A percentile compares a stretch with the other conserved stretches of the same genome.
Evolutionary conservation across 2,329 filamentous ascomycete species (phyloP).

Genomic region (Phoma sp.): DNA sequence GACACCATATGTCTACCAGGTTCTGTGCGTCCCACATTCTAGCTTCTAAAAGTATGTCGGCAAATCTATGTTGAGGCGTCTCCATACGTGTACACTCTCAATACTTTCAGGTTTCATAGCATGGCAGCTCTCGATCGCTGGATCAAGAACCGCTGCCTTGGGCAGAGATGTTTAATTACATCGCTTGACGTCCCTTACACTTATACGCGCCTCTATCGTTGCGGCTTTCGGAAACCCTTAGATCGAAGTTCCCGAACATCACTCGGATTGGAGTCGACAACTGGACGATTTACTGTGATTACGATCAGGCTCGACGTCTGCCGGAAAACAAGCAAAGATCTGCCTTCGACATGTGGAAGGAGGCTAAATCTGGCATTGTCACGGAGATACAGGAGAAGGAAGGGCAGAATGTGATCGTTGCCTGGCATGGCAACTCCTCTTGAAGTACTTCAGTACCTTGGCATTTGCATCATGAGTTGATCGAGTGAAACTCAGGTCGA

Average conservation of each 20-base stretch:
- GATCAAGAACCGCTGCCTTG: slow-evolving; percentile 14
- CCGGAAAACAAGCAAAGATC: neutral
- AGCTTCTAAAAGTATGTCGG: slow-evolving; percentile 13
- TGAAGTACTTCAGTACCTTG: neutral
- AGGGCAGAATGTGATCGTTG: neutral
- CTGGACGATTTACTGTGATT: slow-evolving; percentile 6
- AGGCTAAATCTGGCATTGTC: slow-evolving; percentile 10
- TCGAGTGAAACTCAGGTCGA: no score
- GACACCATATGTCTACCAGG: neutral
- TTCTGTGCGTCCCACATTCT: neutral
- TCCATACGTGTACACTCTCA: slow-evolving; percentile 4
- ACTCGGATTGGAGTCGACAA: slow-evolving; percentile 15
- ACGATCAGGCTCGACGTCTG: neutral
- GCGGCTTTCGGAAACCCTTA: slow-evolving; percentile 11
- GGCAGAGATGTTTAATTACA: slow-evolving; percentile 14
- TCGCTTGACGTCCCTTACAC: slow-evolving; percentile 19
- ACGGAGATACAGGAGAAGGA: slow-evolving; percentile 15
- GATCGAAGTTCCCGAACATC: slow-evolving; percentile 20
- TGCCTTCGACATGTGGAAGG: neutral
- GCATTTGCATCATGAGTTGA: no score
- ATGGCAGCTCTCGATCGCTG: slow-evolving; percentile 11
- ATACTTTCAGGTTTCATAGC: slow-evolving; percentile 7
- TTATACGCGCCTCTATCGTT: slow-evolving; percentile 16
- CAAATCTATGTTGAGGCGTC: slow-evolving; percentile 21
- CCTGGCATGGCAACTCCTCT: neutral